Conservation (phyloP, 768 basidiomycete genomes). For the Lactifluus hygrophoroides region DNA sequence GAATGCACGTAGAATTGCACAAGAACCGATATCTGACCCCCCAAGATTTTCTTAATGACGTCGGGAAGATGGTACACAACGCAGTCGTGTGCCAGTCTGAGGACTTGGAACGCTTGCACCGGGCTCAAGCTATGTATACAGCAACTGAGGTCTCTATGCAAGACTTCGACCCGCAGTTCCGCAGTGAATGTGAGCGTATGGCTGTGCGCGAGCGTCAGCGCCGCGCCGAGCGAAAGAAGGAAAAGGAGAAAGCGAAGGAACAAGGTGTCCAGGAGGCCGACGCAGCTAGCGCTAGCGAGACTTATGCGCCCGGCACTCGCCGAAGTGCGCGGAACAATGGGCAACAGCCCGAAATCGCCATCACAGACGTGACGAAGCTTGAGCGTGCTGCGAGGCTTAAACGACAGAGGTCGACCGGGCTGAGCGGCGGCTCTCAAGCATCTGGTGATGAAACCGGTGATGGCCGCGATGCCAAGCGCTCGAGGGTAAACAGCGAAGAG, state of each 20-base stretch:
- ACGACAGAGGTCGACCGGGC: conserved; percentile 49
- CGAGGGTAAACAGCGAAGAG: conserved; percentile 20
- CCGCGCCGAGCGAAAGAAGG: conserved; percentile 38
- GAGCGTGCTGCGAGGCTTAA: conserved; percentile 48
- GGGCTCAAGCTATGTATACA: conserved; percentile 84
- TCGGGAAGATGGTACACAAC: conserved; percentile 75
- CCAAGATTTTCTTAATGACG: conserved; percentile 77
- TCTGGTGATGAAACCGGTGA: conserved; percentile 20
- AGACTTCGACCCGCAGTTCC: conserved; percentile 74
- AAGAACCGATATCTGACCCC: conserved; percentile 81
- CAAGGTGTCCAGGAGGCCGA: conserved; percentile 26
- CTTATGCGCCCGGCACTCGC: conserved; percentile 44
- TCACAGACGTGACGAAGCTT: conserved; percentile 67
- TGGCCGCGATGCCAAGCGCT: conserved; percentile 14
- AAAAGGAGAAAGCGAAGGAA: conserved; percentile 29
- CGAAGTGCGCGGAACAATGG: conserved; percentile 71
- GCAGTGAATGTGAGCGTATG: conserved; percentile 83
- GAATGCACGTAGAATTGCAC: conserved; percentile 80
- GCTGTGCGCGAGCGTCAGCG: conserved; percentile 65
- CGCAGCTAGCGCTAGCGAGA: conserved; percentile 27
- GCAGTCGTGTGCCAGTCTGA: conserved; percentile 46
- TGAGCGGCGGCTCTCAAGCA: conserved; percentile 22
- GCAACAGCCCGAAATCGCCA: conserved; percentile 55
- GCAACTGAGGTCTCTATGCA: conserved; percentile 79
- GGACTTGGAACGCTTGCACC: conserved; percentile 69